Percentiles rank a stretch among this genome's conserved stretches.
Evolutionary conservation across 768 basidiomycete genomes (phyloP).

Genomic region (Mycena sanguinolenta): DNA sequence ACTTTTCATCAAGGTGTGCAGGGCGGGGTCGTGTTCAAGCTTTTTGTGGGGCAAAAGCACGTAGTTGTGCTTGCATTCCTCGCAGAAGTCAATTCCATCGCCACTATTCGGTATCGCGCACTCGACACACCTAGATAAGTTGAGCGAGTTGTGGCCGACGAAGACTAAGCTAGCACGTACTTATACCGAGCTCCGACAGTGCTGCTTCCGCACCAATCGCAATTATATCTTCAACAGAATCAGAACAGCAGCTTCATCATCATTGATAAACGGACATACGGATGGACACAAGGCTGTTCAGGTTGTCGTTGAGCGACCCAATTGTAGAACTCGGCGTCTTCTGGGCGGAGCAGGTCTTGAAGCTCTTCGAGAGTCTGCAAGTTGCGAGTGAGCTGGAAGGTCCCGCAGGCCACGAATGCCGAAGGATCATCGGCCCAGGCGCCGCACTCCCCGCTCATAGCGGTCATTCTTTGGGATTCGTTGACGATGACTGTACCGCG

Average conservation of each 20-base stretch:
- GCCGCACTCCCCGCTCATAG: not conserved
- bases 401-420: not conserved
- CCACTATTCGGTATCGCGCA: not conserved
- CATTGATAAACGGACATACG: not conserved
- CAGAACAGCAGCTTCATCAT: not conserved
- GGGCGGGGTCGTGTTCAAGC: not conserved
- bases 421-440: not conserved
- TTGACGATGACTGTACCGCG: not conserved
- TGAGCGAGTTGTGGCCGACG: not conserved
- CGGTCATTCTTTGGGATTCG: not conserved
- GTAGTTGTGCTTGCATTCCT: conserved; percentile 9
- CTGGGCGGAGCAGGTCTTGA: not conserved
- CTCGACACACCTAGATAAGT: not conserved
- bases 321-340: not conserved
- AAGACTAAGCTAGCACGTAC: not conserved
- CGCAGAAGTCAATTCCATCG: conserved; percentile 8
- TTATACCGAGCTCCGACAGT: conserved; percentile 11
- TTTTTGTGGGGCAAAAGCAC: not conserved
- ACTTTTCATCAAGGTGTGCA: conserved; percentile 1
- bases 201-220: not conserved
- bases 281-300: not conserved
- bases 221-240: not conserved
- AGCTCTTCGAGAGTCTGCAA: not conserved
- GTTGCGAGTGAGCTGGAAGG: conserved; percentile 1
- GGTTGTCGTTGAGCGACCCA: not conserved